Percentiles rank a stretch among this genome's conserved stretches.
These are phyloP conservation scores for Entophlyctis luteolus DNA, from an alignment of 192 early-diverging fungal species.

Conservation along the genomic window DNA sequence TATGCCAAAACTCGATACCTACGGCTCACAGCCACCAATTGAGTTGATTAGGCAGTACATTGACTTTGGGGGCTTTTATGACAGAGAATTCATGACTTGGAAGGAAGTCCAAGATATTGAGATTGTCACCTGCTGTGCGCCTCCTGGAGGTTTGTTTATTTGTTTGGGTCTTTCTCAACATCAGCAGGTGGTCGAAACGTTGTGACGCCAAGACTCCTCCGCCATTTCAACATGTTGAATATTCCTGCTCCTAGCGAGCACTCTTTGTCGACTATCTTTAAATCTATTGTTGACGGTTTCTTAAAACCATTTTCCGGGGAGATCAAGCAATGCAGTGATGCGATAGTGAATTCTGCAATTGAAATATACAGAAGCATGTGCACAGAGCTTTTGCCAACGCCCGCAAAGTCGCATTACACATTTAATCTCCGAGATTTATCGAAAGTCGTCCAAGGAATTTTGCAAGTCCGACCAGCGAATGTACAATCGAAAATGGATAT, in stretches of 20 bases:
- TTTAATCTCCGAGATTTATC: conserved; percentile 60
- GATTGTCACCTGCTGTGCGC: conserved; percentile 53
- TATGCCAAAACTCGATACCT: conserved; percentile 61
- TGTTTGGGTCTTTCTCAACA: background rate
- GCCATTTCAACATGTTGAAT: conserved; percentile 59
- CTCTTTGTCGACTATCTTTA: conserved; percentile 53
- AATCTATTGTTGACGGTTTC: conserved; percentile 55
- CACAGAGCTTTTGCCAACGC: conserved; percentile 55
- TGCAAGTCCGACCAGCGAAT: conserved; percentile 45
- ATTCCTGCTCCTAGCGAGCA: conserved; percentile 51
- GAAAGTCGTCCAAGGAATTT: conserved; percentile 57
- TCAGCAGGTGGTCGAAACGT: conserved; percentile 48
- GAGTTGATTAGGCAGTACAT: conserved; percentile 56
- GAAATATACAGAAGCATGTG: conserved; percentile 60
- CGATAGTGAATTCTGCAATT: conserved; percentile 51
- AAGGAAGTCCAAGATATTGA: conserved; percentile 55
- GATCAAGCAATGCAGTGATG: conserved; percentile 42
- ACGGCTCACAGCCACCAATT: conserved; percentile 59
- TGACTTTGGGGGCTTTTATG: conserved; percentile 58
- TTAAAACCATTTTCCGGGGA: conserved; percentile 49
- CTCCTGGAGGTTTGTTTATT: conserved; percentile 41
- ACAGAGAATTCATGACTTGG: conserved; percentile 55
- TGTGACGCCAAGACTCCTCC: conserved; percentile 50
- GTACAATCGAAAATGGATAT: conserved; percentile 49
- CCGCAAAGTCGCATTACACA: conserved; percentile 60